Evolutionary conservation across 345 rosid genomes (phyloP).

Genomic region (Melaleuca quinquenervia): DNA sequence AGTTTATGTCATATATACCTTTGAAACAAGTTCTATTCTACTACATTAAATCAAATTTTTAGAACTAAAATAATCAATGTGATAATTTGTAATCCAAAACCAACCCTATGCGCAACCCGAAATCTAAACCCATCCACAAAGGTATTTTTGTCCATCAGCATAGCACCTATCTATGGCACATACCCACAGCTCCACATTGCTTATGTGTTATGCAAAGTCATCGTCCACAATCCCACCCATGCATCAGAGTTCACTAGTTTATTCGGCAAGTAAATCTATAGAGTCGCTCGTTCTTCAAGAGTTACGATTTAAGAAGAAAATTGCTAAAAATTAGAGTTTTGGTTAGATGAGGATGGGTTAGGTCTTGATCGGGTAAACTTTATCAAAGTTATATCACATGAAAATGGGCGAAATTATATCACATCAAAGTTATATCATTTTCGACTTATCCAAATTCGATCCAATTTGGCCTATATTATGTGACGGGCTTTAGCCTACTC

Average conservation of each 20-base stretch:
- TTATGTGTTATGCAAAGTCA: neutral
- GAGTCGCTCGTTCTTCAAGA: neutral
- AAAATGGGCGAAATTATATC: neutral
- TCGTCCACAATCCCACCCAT: neutral
- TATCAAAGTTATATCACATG: accelerated
- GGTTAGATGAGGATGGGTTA: neutral
- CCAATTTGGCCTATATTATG: accelerated
- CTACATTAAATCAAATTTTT: neutral
- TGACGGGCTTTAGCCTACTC: neutral
- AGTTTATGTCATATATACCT: neutral
- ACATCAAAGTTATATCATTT: accelerated
- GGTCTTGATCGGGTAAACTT: neutral
- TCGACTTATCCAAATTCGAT: accelerated
- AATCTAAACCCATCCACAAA: neutral
- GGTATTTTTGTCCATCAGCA: neutral
- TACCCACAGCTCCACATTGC: neutral
- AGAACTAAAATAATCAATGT: neutral
- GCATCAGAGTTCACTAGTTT: neutral
- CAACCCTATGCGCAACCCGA: neutral
- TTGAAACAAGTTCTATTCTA: neutral
- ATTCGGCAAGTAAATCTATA: accelerated
- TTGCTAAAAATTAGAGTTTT: neutral
- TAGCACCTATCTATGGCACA: accelerated
- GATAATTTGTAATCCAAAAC: neutral
- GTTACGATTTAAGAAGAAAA: neutral